Evolutionary conservation across 768 basidiomycete species (phyloP).

Genomic region (Auricularia heimuer): DNA sequence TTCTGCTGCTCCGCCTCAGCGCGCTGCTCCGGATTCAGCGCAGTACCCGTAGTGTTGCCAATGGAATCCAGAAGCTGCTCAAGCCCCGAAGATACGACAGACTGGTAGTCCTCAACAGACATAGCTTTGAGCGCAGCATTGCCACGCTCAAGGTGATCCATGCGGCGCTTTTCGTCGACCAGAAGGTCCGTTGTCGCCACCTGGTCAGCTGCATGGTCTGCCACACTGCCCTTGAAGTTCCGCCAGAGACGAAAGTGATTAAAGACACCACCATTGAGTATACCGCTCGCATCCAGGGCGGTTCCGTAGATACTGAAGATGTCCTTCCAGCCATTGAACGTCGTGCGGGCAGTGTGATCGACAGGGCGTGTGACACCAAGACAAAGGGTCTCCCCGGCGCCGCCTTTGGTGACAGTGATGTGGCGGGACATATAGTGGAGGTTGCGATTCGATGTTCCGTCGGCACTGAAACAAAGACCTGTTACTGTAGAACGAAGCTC

Average conservation of each 20-base stretch:
- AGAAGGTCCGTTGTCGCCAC: no score
- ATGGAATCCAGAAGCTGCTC: conserved; percentile 17
- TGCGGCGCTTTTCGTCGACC: no score
- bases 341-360: not conserved
- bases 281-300: no score
- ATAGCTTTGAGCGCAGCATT: no score
- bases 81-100: conserved; percentile 17
- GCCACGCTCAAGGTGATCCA: no score
- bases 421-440: conserved; percentile 15
- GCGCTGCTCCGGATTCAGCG: conserved; percentile 10
- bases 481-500: not conserved
- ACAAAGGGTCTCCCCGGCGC: not conserved
- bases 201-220: no score
- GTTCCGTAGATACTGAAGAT: no score
- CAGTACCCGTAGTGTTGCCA: conserved; percentile 12
- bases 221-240: no score
- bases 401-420: conserved; percentile 8
- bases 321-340: no score
- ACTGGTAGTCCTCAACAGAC: conserved; percentile 4
- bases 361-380: not conserved
- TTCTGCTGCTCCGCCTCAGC: conserved; percentile 3
- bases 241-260: no score
- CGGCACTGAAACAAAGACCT: conserved; percentile 18
- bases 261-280: no score
- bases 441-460: conserved; percentile 19